Evolutionary conservation across 768 basidiomycete genomes (phyloP).

Genomic region (Guyanaporus albipodus): DNA sequence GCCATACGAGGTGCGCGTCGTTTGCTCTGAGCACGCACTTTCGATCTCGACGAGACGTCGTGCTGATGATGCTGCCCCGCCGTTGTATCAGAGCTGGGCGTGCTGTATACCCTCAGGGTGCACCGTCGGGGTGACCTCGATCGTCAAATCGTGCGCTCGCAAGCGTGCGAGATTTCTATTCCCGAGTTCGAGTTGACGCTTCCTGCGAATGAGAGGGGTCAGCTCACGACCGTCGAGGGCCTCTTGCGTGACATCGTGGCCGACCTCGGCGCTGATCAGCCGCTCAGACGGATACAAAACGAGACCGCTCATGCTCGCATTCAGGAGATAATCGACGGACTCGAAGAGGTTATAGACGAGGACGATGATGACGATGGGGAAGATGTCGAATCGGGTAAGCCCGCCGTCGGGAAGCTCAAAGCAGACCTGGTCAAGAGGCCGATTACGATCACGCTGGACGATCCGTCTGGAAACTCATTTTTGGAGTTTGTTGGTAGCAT

Average conservation of each 20-base stretch:
- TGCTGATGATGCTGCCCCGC: not conserved
- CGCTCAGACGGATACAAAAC: slow-evolving; percentile 76
- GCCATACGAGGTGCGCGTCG: slow-evolving; percentile 73
- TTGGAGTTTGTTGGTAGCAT: slow-evolving; percentile 85
- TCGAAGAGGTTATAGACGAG: slow-evolving; percentile 62
- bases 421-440: slow-evolving; percentile 55
- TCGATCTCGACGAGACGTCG: not conserved
- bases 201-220: slow-evolving; percentile 75
- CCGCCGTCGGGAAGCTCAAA: slow-evolving; percentile 32
- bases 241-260: slow-evolving; percentile 76
- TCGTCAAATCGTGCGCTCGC: slow-evolving; percentile 90
- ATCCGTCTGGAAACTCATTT: slow-evolving; percentile 96
- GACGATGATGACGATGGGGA: slow-evolving; percentile 45
- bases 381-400: slow-evolving; percentile 21
- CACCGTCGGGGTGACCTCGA: slow-evolving; percentile 74
- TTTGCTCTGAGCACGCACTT: not conserved
- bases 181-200: slow-evolving; percentile 91
- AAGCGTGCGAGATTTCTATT: slow-evolving; percentile 73
- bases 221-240: slow-evolving; percentile 96
- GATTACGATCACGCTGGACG: slow-evolving; percentile 85
- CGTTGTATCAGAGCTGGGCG: slow-evolving; percentile 78
- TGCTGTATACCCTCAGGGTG: slow-evolving; percentile 75
- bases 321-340: slow-evolving; percentile 62
- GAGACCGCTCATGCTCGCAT: slow-evolving; percentile 70
- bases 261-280: slow-evolving; percentile 80